Percentiles rank a stretch among this genome's conserved stretches.
These are phyloP conservation scores for Isochrysis galbana DNA, from an alignment of 78 protist species.

Conservation along the genomic window DNA sequence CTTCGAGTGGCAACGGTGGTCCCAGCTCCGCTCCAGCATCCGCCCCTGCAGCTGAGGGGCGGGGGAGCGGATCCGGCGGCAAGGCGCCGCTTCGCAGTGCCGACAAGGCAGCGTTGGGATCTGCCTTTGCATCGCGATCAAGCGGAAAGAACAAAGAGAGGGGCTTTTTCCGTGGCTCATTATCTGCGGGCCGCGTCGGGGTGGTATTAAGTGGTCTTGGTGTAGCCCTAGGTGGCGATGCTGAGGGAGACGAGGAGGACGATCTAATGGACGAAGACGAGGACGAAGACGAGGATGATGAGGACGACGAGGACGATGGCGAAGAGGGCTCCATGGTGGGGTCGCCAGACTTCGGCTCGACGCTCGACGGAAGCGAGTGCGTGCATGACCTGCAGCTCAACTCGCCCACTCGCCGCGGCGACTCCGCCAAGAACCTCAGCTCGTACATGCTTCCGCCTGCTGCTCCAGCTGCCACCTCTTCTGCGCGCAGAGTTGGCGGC, in stretches of 20 bases:
- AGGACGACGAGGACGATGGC: slow-evolving; percentile 33
- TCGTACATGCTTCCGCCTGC: background rate
- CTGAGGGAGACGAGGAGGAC: background rate
- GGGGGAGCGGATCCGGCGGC: no score
- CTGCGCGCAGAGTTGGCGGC: no score
- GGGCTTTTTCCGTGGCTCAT: no score
- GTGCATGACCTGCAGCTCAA: background rate
- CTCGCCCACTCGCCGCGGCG: background rate
- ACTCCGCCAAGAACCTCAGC: background rate
- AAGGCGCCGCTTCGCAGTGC: no score
- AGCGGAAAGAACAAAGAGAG: no score
- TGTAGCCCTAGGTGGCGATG: background rate
- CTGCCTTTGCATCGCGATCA: no score
- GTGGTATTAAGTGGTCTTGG: no score
- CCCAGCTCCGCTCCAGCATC: no score
- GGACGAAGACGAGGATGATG: background rate
- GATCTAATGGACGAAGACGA: background rate
- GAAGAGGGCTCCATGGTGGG: background rate
- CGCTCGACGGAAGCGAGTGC: background rate
- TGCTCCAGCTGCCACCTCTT: background rate
- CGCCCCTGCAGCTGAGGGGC: no score
- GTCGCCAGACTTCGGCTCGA: background rate
- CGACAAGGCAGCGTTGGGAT: no score
- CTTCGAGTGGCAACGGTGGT: no score
- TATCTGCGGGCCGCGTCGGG: no score